Base-by-base conservation (phyloP, 164 flowering plant genomes). In the Nelumbo lutea region DNA sequence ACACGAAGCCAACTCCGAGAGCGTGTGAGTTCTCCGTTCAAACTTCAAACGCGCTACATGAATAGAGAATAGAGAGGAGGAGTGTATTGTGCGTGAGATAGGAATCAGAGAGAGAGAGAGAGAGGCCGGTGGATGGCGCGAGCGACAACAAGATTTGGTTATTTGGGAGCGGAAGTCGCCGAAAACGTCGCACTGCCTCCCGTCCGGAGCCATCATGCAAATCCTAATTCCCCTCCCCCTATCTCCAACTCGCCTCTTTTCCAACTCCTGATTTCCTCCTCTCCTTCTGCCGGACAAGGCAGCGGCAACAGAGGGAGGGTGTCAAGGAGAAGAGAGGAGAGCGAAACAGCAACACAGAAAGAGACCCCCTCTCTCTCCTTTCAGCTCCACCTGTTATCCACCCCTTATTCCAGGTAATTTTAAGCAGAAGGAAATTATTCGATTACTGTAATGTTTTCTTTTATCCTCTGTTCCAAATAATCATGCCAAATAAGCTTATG, bases 131-230 rank as follows among this genome's bases (percentile, higher is more conserved):
- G 13, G 44, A 63, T 46, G 66, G 52, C 66, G 52, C 41, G 42
- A 63, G 46, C 4, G 27, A 11, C 52, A 63, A 6, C 38, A 9
- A 63, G 42, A 63, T 15, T 45, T 15, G 3, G 66, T 63, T 63
- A 63, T 63, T 63, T 15, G 43, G 53, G 66, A 27, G 53, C 6
- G 13, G 38, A 47, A 46, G 9, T 6, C 66, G 27, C 66, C 66
- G 66, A 63, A 63, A 63, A 5, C 11, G 46, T 40, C 43, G 59
- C 11, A 41, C 14, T 1, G 48, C 68, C 68, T 66, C n/a, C 68
- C 46, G 40, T 53, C 6, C 3, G 1, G 1, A 50, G 15, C 55
- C 6, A 7, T 4, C 44, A 41, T 46, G 52, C 27, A 51, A 55
- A 53, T 40, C 52, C 62, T 42, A 60, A 38, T 60, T 57, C 48